These are phyloP conservation scores for Albugo candida DNA, from an alignment of 352 stramenopile species.

Conservation along the genomic window DNA sequence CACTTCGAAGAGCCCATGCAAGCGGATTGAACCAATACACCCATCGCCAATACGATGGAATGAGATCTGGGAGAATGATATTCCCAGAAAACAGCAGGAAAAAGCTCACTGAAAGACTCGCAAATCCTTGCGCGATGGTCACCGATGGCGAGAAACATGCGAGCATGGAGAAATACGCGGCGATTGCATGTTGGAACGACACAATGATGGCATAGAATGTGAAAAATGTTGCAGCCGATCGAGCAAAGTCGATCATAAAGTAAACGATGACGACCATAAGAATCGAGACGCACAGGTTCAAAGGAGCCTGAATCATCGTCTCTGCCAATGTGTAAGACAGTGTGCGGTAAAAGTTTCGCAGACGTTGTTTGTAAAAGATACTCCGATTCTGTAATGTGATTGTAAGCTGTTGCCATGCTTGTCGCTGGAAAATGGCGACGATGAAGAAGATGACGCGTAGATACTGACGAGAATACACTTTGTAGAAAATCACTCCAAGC, in stretches of 20 bases:
- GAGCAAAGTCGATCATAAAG: constrained; percentile 16
- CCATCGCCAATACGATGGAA: constrained; percentile 5
- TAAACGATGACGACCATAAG: constrained; percentile 30
- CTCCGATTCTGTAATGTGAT: constrained; percentile 14
- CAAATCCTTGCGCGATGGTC: constrained; percentile 3
- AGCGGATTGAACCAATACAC: constrained; percentile 9
- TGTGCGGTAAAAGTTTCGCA: constrained; percentile 21
- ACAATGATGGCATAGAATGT: constrained; percentile 4
- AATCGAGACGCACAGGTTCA: constrained; percentile 18
- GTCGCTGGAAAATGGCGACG: constrained; percentile 17
- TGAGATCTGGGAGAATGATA: constrained; percentile 6
- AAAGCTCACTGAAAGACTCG: constrained; percentile 4
- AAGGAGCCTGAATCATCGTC: constrained; percentile 19
- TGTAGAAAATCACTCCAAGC: constrained; percentile 19
- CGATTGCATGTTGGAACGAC: constrained; percentile 6
- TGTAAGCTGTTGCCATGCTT: constrained; percentile 10
- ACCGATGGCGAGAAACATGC: constrained; percentile 4
- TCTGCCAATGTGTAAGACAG: constrained; percentile 17
- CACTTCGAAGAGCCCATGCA: constrained; percentile 3
- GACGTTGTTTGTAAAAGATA: constrained; percentile 22
- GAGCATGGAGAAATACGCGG: constrained; percentile 7
- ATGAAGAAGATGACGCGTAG: constrained; percentile 44
- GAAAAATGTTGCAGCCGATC: constrained; percentile 1
- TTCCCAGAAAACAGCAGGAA: constrained; percentile 7
- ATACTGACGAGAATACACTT: constrained; percentile 14